Percentiles rank a stretch among this genome's conserved stretches.
These are phyloP conservation scores for Fusarium brachygibbosum DNA, from an alignment of 2,329 filamentous ascomycete genomes.

Conservation along the genomic window DNA sequence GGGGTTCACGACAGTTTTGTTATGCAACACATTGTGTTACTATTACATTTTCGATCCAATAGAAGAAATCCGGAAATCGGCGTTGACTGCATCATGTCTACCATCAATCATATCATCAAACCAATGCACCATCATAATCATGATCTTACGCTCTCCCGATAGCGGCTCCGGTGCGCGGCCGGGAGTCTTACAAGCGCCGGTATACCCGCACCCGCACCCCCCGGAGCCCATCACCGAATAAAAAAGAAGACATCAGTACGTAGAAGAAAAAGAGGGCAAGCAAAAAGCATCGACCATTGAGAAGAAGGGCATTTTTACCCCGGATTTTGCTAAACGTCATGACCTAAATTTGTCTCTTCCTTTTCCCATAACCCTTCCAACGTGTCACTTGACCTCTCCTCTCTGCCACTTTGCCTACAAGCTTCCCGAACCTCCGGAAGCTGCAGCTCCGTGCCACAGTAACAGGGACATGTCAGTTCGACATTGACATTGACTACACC, in stretches of 20 bases:
- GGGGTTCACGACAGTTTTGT: constrained; percentile 13
- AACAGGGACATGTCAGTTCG: not conserved
- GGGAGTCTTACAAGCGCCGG: constrained; percentile 31
- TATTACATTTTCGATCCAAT: constrained; percentile 1
- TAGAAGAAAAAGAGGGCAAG: constrained; percentile 1
- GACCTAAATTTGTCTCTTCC: constrained; percentile 8
- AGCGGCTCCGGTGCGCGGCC: constrained; percentile 33
- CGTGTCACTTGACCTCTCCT: constrained; percentile 24
- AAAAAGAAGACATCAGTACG: not conserved
- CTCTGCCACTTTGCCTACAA: not conserved
- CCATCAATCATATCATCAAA: constrained; percentile 5
- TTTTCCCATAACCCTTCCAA: constrained; percentile 22
- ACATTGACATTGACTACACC: too few species aligned
- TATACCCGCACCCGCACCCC: constrained; percentile 31
- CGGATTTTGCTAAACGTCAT: constrained; percentile 46
- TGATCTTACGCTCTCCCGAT: constrained; percentile 1
- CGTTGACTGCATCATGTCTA: not conserved
- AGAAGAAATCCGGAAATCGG: not conserved
- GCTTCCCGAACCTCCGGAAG: constrained; percentile 33
- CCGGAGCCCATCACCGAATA: constrained; percentile 23
- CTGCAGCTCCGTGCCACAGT: constrained; percentile 26
- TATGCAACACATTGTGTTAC: constrained; percentile 10
- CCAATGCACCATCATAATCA: not conserved
- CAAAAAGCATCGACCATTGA: constrained; percentile 29
- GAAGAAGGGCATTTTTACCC: constrained; percentile 36